Base-by-base conservation (phyloP, 2,329 filamentous ascomycete species). In the Madurella fahalii region DNA sequence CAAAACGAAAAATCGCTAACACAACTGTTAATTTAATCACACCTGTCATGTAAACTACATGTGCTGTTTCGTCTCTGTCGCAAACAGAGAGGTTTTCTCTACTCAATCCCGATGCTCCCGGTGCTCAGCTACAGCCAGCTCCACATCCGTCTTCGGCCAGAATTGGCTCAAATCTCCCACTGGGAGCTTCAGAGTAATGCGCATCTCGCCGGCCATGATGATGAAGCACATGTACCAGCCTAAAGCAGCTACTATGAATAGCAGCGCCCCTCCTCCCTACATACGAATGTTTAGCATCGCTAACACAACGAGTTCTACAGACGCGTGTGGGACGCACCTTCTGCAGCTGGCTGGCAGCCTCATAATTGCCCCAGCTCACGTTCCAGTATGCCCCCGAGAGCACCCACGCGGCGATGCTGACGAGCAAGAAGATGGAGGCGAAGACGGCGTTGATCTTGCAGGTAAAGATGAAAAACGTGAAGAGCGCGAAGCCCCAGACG, bases 151-250 rank as follows among this genome's bases (percentile, higher is more conserved):
- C 32, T 60, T 64, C 0, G 71, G 71, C 77, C 77, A 80, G 51
- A 77, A 74, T 44, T 72, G 74, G 48, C 72, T 78, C 12, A 81
- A 67, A 58, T 80, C 77, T 4, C 77, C 76, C 1, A 81, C 75
- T 0, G 77, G 77, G 2, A 79, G 68, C 30, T 69, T 74, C 39
- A 79, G 56, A 0, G 72, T 72, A 50, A 79, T 73, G 4, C 76
- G 69, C 75, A 80, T 79, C 67, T 81, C 77, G 3, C 72, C 75
- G 1, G 74, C 72, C 74, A 80, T 79, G 54, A 80, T 79, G 5
- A 78, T 77, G 47, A 79, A 72, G 9, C 74, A 74, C 67, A 79
- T 77, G 56, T 80, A 80, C 74, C 77, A 81, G 1, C 77, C 77
- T 4, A 80, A 59, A 0, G 72, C 18, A 0, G 71, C 76, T 1